Conservation (phyloP, 2,329 filamentous ascomycete genomes). For the Ceratocystiopsis sp. region DNA sequence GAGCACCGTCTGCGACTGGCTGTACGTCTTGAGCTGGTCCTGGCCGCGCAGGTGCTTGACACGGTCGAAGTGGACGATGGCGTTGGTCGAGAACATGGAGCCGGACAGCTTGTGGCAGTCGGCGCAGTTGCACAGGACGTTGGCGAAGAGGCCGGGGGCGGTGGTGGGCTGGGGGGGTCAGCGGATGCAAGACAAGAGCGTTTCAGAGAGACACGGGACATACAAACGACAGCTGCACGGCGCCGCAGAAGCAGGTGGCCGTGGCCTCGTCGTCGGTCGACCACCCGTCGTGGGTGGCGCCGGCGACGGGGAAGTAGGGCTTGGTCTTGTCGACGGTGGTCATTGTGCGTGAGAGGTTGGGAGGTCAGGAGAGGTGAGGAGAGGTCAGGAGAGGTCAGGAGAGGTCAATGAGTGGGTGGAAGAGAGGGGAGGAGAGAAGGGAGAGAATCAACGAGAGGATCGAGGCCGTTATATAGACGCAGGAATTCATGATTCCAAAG, state of each 20-base stretch:
- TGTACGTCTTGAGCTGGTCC: constrained; percentile 29
- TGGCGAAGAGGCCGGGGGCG: constrained; percentile 25
- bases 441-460: too few species aligned
- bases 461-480: too few species aligned
- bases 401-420: too few species aligned
- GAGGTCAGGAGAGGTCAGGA: too few species aligned
- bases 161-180: constrained; percentile 22
- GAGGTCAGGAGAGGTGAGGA: too few species aligned
- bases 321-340: constrained; percentile 9
- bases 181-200: neutral
- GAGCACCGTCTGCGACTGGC: constrained; percentile 27
- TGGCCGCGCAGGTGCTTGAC: constrained; percentile 32
- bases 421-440: too few species aligned
- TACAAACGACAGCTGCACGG: constrained; percentile 32
- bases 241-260: constrained; percentile 41
- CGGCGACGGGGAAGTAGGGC: constrained; percentile 21
- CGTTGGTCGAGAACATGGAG: constrained; percentile 44
- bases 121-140: constrained; percentile 41
- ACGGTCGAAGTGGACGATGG: constrained; percentile 27
- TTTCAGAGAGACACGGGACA: neutral
- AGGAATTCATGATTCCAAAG: too few species aligned
- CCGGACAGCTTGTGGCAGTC: constrained; percentile 47
- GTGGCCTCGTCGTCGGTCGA: constrained; percentile 30
- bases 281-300: constrained; percentile 14
- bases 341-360: neutral